phyloP scores from a whole-genome alignment of 306 rosid genomes.

The Boehmeria nivea region DNA sequence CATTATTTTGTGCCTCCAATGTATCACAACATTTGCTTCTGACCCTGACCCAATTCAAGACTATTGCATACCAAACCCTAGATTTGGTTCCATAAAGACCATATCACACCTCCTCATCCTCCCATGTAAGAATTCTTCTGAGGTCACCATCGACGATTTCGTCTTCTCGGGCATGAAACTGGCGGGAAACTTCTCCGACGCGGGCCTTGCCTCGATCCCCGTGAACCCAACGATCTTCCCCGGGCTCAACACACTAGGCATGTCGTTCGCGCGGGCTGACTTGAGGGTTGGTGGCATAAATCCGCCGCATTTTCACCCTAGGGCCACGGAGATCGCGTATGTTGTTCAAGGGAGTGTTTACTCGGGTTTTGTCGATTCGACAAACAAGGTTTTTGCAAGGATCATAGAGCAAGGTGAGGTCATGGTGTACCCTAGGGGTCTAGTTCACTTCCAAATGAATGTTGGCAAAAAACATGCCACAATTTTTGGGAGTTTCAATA shows the following conservation, averaged over 20 bases:
- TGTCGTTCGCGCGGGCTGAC: slow-evolving; percentile 76
- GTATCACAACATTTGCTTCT: slow-evolving; percentile 40
- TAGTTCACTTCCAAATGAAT: slow-evolving; percentile 82
- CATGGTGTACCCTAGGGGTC: slow-evolving; percentile 82
- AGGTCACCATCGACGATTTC: slow-evolving; percentile 61
- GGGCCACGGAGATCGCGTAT: slow-evolving; percentile 74
- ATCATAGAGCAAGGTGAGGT: slow-evolving; percentile 70
- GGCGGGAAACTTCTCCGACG: slow-evolving; percentile 54
- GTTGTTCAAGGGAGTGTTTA: slow-evolving; percentile 66
- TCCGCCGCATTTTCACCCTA: slow-evolving; percentile 90
- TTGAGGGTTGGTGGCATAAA: slow-evolving; percentile 63
- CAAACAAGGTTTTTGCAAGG: slow-evolving; percentile 54
- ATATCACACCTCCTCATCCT: slow-evolving; percentile 27
- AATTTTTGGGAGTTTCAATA: slow-evolving; percentile 74
- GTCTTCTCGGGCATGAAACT: slow-evolving; percentile 49
- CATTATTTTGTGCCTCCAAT: slow-evolving; percentile 26
- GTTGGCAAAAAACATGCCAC: slow-evolving; percentile 66
- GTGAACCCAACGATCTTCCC: slow-evolving; percentile 58
- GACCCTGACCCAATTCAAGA: slow-evolving; percentile 97
- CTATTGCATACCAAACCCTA: slow-evolving; percentile 73
- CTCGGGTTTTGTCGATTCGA: slow-evolving; percentile 80
- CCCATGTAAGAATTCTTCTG: slow-evolving; percentile 75
- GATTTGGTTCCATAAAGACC: slow-evolving; percentile 30
- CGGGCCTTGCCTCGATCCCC: slow-evolving; percentile 51
- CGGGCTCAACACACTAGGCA: slow-evolving; percentile 78